phyloP scores from a whole-genome alignment of 768 basidiomycete species.

The Leccinum subtestaceum region DNA sequence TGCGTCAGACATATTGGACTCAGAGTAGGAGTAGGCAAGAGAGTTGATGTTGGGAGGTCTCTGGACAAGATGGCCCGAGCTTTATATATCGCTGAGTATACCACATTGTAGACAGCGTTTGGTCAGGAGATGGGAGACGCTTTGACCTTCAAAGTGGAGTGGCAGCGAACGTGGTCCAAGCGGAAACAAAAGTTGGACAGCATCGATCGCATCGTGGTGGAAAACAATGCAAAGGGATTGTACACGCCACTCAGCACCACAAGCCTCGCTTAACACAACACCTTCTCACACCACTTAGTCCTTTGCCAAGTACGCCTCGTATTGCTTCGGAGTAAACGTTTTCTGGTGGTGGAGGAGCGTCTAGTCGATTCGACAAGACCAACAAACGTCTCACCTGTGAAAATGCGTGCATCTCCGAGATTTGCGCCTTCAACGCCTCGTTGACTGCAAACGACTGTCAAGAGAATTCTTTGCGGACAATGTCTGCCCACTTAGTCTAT shows the following conservation, averaged over 20 bases:
- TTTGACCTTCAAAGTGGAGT: background rate
- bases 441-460: constrained; percentile 52
- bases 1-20: constrained; percentile 12
- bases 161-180: constrained; percentile 3
- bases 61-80: background rate
- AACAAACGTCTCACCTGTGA: constrained; percentile 58
- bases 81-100: constrained; percentile 18
- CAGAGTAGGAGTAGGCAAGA: background rate
- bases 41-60: background rate
- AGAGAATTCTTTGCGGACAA: background rate
- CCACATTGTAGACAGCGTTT: constrained; percentile 4
- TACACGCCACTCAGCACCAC: background rate
- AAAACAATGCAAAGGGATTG: constrained; percentile 8
- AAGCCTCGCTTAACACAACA: background rate
- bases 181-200: constrained; percentile 3
- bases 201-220: background rate
- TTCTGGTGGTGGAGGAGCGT: constrained; percentile 42
- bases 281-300: background rate
- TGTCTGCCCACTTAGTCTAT: constrained; percentile 56
- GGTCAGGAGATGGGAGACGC: background rate
- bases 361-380: background rate
- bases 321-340: constrained; percentile 71
- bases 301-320: constrained; percentile 46
- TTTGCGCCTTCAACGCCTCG: constrained; percentile 68
- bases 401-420: constrained; percentile 83